These are phyloP conservation scores for Hortaea sp. DNA, from an alignment of 2,329 filamentous ascomycete genomes.

Conservation along the genomic window DNA sequence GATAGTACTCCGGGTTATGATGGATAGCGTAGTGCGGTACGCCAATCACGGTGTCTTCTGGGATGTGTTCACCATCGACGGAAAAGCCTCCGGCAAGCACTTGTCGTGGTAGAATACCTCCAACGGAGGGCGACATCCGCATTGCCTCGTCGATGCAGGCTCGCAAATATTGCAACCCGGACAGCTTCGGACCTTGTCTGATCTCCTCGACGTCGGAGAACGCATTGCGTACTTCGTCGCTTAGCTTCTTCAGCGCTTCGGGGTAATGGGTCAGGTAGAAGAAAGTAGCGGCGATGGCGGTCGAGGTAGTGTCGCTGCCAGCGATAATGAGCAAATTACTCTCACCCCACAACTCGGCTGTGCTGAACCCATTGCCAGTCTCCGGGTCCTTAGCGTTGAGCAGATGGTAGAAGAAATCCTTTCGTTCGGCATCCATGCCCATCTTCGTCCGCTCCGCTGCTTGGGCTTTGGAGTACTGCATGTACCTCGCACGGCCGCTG, in stretches of 20 bases:
- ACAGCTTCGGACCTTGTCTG: conserved; percentile 30
- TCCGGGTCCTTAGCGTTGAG: conserved; percentile 19
- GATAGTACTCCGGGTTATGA: conserved; percentile 24
- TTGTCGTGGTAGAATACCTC: conserved; percentile 25
- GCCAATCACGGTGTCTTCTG: conserved; percentile 26
- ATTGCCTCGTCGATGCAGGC: conserved; percentile 40
- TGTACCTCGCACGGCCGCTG: conserved; percentile 15
- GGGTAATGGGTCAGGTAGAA: conserved; percentile 28
- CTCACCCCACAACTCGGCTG: conserved; percentile 19
- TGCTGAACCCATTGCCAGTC: conserved; percentile 20
- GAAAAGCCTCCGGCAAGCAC: conserved; percentile 20
- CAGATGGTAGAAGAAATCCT: conserved; percentile 12
- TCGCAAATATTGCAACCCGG: conserved; percentile 31
- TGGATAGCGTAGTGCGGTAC: conserved; percentile 27
- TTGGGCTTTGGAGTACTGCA: conserved; percentile 20
- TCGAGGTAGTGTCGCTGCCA: conserved; percentile 25
- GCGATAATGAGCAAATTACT: conserved; percentile 22
- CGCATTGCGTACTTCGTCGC: conserved; percentile 29
- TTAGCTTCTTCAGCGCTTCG: conserved; percentile 17
- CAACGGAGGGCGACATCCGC: conserved; percentile 36
- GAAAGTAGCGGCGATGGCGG: conserved; percentile 22
- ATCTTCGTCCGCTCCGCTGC: conserved; percentile 15
- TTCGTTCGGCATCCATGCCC: conserved; percentile 8
- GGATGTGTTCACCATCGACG: conserved; percentile 28
- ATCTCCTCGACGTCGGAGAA: conserved; percentile 39